Percentiles rank a stretch among this genome's conserved stretches.
Conservation (phyloP, 306 rosid species). For the Boehmeria nivea region DNA sequence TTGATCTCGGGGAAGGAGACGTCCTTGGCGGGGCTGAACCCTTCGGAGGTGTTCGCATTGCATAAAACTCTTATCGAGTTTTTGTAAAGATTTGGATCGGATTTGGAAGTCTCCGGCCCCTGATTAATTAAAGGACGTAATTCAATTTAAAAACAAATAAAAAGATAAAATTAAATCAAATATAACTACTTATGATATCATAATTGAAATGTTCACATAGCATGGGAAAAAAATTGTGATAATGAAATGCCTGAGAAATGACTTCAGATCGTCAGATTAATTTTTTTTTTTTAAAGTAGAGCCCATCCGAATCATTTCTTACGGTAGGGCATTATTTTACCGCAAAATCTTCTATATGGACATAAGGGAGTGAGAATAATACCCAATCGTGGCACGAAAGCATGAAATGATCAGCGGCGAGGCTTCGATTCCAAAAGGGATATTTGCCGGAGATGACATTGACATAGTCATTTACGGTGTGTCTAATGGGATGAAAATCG, state of each 20-base stretch:
- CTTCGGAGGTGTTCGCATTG: conserved; percentile 85
- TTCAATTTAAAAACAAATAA: no score
- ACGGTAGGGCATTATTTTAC: no score
- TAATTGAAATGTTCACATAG: no score
- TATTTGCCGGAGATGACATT: conserved; percentile 46
- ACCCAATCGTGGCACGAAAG: conserved; percentile 97
- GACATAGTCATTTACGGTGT: conserved; percentile 60
- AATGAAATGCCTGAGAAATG: no score
- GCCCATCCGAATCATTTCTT: neutral
- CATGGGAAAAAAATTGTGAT: no score
- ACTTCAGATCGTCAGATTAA: no score
- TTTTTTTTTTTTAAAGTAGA: neutral
- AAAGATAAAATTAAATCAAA: no score
- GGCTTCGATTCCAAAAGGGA: conserved; percentile 82
- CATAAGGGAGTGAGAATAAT: neutral
- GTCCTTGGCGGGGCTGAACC: conserved; percentile 69
- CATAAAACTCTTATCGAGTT: conserved; percentile 71
- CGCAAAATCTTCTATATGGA: no score
- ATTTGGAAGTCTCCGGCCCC: conserved; percentile 67
- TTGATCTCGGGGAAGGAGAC: conserved; percentile 83
- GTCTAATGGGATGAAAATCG: conserved; percentile 57
- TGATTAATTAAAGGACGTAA: conserved; percentile 14
- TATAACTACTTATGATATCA: no score
- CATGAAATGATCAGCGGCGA: conserved; percentile 83
- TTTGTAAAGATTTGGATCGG: conserved; percentile 40